A percentile compares a stretch with the other conserved stretches of the same genome.
These are phyloP conservation scores for Fusarium sp. DNA, from an alignment of 2,329 filamentous ascomycete species.

Conservation along the genomic window DNA sequence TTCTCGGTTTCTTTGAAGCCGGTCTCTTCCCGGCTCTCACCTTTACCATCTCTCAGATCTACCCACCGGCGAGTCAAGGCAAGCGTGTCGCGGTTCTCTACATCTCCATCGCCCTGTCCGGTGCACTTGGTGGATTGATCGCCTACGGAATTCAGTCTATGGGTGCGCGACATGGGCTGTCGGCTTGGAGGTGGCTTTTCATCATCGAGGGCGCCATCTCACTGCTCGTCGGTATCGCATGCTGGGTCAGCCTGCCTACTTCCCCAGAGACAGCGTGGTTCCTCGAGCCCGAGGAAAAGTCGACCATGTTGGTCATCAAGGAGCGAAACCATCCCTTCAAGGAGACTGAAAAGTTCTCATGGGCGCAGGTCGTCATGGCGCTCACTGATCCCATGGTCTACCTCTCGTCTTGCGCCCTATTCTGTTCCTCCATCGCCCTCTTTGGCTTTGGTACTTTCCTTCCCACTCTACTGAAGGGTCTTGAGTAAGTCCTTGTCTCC, in stretches of 20 bases:
- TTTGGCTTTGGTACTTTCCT: slow-evolving; percentile 53
- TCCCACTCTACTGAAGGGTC: slow-evolving; percentile 50
- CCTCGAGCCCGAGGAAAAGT: slow-evolving; percentile 55
- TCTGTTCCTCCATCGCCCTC: slow-evolving; percentile 48
- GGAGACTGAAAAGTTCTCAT: slow-evolving; percentile 33
- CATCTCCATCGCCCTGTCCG: slow-evolving; percentile 46
- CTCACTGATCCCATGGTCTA: slow-evolving; percentile 47
- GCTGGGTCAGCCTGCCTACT: slow-evolving; percentile 58
- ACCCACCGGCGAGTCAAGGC: slow-evolving; percentile 48
- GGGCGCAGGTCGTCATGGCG: slow-evolving; percentile 39
- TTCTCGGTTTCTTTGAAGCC: slow-evolving; percentile 51
- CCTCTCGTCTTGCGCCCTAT: slow-evolving; percentile 45
- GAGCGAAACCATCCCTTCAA: slow-evolving; percentile 41
- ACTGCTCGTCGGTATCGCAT: slow-evolving; percentile 43
- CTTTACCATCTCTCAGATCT: slow-evolving; percentile 51
- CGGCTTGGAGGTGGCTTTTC: slow-evolving; percentile 65
- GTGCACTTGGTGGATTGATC: slow-evolving; percentile 48
- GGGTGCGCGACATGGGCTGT: slow-evolving; percentile 57
- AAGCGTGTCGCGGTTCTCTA: slow-evolving; percentile 49
- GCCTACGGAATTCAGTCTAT: slow-evolving; percentile 53
- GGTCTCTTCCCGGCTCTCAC: slow-evolving; percentile 50
- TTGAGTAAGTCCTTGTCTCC: slow-evolving; percentile 40
- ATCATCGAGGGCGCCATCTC: slow-evolving; percentile 57
- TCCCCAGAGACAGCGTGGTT: slow-evolving; percentile 59
- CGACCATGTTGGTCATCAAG: slow-evolving; percentile 44